Evolutionary conservation across 1,139 yeast species (phyloP), one percentile per base, ranked within the genome.

Genomic region (Cylindricascospora bacillispora): DNA sequence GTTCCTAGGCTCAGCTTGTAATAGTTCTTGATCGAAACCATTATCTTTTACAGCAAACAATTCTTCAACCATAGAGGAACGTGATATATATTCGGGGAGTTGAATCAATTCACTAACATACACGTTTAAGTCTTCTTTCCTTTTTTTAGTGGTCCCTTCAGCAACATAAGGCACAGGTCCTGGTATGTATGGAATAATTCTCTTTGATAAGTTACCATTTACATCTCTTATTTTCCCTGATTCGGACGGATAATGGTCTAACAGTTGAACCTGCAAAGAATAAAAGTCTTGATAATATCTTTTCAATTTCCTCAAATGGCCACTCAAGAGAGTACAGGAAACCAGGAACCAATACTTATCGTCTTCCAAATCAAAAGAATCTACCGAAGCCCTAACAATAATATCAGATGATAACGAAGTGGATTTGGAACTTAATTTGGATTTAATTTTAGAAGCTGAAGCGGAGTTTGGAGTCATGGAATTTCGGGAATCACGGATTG

Each of bases 231-330:
- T 35, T 43, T 85, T 76, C 4, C 97, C 97, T 4, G 97, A 94
- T 54, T 89, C 98, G 40, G 66, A 74, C 3, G 97, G 97, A 61
- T 81, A 89, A 27, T 77, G 66, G 46, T 81, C 93, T 34, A 89
- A 63, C 30, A 92, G 62, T 39, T 69, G 73, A 30, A 86, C 89
- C 54, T 92, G 98, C 49, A 86, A 70, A 56, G 89, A 95, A 55
- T 86, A 89, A 53, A 92, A 92, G 58, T 92, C 98, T 54, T 89
- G 95, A 56, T 92, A 92, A 57, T 71, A 86, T 40, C 98, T 69
- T 56, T 92, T 85, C 40, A 92, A 62, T 37, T 74, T 70, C 37
- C 95, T 67, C 22, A 60, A 58, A 34, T 67, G 65, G 6, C 93
- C 93, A 49, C 76, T 75, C 22, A 77, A 68, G 41, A 85, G 59